These are phyloP conservation scores for Acmispon strigosus DNA, from an alignment of 306 rosid species.

Conservation along the genomic window DNA sequence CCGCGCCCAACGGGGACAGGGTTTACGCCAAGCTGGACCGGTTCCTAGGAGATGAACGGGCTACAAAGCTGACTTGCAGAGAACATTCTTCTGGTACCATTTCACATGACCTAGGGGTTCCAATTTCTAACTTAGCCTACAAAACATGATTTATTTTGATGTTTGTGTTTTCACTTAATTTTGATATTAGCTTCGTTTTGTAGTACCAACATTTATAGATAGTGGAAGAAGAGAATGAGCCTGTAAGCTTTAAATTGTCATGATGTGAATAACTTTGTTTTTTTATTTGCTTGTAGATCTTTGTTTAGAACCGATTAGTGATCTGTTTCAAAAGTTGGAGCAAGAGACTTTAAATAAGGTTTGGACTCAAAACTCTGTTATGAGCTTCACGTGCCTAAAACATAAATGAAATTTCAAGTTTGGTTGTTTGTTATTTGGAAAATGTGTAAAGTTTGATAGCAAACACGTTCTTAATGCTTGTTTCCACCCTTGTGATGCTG, in stretches of 20 bases:
- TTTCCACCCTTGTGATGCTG: conserved; percentile 20
- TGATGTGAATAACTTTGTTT: background rate
- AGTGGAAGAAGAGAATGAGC: background rate
- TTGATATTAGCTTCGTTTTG: background rate
- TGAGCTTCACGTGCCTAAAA: background rate
- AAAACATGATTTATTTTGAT: background rate
- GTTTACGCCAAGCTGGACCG: conserved; percentile 64
- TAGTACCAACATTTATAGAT: background rate
- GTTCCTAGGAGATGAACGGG: conserved; percentile 37
- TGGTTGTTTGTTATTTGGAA: background rate
- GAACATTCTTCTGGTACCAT: conserved; percentile 45
- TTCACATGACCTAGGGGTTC: background rate
- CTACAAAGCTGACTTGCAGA: conserved; percentile 30
- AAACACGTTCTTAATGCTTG: background rate
- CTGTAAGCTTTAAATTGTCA: background rate
- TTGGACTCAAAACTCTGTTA: conserved; percentile 18
- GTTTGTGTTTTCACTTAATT: background rate
- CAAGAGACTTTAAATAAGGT: conserved; percentile 83
- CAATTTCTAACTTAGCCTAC: background rate
- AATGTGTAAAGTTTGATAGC: background rate
- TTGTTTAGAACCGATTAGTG: conserved; percentile 51
- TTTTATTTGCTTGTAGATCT: conserved; percentile 48
- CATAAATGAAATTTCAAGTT: conserved; percentile 1
- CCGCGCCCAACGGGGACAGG: conserved; percentile 84
- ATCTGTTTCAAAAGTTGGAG: conserved; percentile 64